Evolutionary conservation across 108 stramenopile species (phyloP).

Genomic region (Stephanodiscus minutulus): DNA sequence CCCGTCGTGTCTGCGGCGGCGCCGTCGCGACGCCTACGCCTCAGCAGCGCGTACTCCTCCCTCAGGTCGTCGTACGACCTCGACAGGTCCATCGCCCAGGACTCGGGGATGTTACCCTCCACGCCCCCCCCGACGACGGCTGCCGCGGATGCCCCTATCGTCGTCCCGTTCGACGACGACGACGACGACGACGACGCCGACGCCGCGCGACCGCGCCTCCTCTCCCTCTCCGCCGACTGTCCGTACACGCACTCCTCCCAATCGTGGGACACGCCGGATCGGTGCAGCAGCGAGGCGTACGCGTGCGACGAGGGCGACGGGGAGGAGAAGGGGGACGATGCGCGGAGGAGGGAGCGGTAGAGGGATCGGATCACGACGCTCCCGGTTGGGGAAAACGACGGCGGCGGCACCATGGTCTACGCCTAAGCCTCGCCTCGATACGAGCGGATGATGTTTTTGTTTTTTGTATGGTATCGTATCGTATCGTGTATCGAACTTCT

Average conservation of each 20-base stretch:
- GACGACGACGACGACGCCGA: not conserved
- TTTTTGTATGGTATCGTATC: no score
- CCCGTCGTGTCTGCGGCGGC: no score
- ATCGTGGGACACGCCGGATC: constrained; percentile 67
- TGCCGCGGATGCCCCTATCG: not conserved
- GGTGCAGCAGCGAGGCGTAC: constrained; percentile 62
- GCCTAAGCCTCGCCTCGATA: no score
- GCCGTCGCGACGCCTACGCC: no score
- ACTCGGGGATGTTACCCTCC: constrained; percentile 12
- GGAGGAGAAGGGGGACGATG: constrained; percentile 61
- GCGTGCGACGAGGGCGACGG: constrained; percentile 53
- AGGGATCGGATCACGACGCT: constrained; percentile 40
- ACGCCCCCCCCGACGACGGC: not conserved
- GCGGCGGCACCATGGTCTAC: constrained; percentile 1
- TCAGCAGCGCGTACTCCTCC: constrained; percentile 32
- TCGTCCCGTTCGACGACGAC: not conserved
- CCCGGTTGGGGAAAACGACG: constrained; percentile 8
- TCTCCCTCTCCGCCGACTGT: not conserved
- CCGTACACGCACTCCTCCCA: constrained; percentile 45
- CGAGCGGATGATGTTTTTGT: no score
- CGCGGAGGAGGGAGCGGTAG: constrained; percentile 72
- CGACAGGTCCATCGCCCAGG: constrained; percentile 46
- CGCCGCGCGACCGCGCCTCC: no score
- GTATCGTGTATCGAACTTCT: no score
- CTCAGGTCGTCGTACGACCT: constrained; percentile 38